Evolutionary conservation across 345 rosid species (phyloP), one percentile per base, ranked within the genome.

Genomic region (Noccaea bulbosa): DNA sequence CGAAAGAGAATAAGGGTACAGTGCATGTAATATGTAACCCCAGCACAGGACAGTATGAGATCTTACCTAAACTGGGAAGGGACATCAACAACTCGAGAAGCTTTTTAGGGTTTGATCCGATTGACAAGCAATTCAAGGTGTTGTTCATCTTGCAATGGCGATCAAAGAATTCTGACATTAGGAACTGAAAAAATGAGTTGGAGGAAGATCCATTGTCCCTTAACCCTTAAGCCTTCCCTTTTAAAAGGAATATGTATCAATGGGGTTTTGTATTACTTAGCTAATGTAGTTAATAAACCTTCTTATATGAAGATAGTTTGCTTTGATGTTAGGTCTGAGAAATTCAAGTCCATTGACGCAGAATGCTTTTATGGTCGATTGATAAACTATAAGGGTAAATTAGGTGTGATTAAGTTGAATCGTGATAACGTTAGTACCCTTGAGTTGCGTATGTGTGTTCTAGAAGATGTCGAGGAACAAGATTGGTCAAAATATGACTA

Each of bases 61-160:
- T 1, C 11, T 33, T 54, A 33, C 60, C 60, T 45, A 24, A 24
- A 24, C 7, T 11, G 55, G 0, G 1, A 24, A 11, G 8, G 4
- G 0, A 2, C 34, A 3, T 0, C 1, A 10, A 0, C 2, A 10
- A 2, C 1, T 5, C 12, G 2, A 3, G 5, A 5, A 11, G 7
- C 34, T 11, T 22, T 50, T 22, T 50, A 50, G 55, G 14, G 34
- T 50, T 50, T 50, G 55, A 50, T 24, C 55, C 34, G 3, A 11
- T 50, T 50, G 55, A 50, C 8, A 50, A 50, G 55, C 34, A 24
- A 24, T 22, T 49, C 54, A 49, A 49, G 14, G 55, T 50, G 5
- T 50, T 50, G 15, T 50, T 7, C 27, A 22, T 22, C 24, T 22
- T 22, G 24, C 2, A 1, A 37, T 8, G 16, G 5, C 12, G 47